A percentile compares a stretch with the other conserved stretches of the same genome.
Evolutionary conservation across 2,329 filamentous ascomycete genomes (phyloP).

Genomic region (Sclerotinia trifoliorum): DNA sequence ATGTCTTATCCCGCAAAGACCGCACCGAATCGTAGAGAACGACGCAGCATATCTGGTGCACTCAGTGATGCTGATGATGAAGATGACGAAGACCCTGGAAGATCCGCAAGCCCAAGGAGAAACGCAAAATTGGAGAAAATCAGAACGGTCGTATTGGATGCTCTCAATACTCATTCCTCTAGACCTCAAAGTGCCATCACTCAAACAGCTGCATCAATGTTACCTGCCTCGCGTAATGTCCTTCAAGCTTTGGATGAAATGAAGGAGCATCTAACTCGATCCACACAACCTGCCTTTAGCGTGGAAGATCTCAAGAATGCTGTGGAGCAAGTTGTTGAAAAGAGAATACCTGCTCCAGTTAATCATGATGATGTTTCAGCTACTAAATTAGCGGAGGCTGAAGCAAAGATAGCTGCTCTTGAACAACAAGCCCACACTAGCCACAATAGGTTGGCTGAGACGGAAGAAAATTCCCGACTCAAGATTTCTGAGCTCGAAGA

Average conservation of each 20-base stretch:
- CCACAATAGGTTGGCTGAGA: conserved; percentile 50
- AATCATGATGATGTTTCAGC: conserved; percentile 44
- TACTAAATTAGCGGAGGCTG: conserved; percentile 24
- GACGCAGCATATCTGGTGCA: conserved; percentile 69
- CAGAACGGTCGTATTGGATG: conserved; percentile 69
- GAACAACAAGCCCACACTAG: conserved; percentile 58
- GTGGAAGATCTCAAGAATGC: conserved; percentile 58
- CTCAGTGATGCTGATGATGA: conserved; percentile 89
- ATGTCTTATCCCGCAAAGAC: conserved; percentile 51
- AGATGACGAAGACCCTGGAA: conserved; percentile 63
- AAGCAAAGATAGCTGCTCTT: conserved; percentile 50
- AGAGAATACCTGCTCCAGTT: conserved; percentile 53
- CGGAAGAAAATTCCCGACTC: conserved; percentile 26
- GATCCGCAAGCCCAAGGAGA: conserved; percentile 73
- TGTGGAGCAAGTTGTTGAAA: conserved; percentile 62
- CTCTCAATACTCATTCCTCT: conserved; percentile 59
- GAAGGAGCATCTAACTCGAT: conserved; percentile 53
- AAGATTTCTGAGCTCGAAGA: conserved; percentile 65
- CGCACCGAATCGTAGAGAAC: conserved; percentile 56
- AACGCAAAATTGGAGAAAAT: conserved; percentile 85
- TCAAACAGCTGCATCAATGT: conserved; percentile 32
- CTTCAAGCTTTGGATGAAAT: conserved; percentile 66
- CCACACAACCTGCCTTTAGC: conserved; percentile 47
- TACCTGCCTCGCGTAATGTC: conserved; percentile 48
- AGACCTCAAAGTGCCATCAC: conserved; percentile 38